Evolutionary conservation across 495 filamentous ascomycete species (phyloP), one percentile per base, ranked within the genome.

Genomic region (Talaromyces nanjingensis): DNA sequence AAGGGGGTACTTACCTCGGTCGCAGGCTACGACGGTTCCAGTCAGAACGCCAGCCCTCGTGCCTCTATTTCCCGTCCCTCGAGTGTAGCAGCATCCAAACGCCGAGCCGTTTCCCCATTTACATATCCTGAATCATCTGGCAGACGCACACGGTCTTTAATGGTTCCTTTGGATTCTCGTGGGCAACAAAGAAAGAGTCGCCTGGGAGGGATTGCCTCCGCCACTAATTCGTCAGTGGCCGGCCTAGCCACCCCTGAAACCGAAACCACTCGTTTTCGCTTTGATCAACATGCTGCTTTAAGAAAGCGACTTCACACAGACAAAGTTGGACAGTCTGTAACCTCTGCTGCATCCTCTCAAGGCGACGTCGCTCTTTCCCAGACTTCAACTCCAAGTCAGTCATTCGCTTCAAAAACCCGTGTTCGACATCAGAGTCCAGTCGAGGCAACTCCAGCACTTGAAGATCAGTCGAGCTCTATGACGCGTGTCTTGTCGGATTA

Each of bases 1-100:
- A 81, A 86, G 62, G 86, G 86, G n/a, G 67, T 81, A 11, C 71
- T 87, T 24, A 81, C 79, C 55, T 81, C 81, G 5, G 73, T 83
- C 12, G 73, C 75, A 42, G 76, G 74, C 7, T 79, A 52, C 33
- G 63, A 59, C 45, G 69, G 65, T 4, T 74, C 77, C 8, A 75
- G 74, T 49, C 73, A 73, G 45, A 68, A 67, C 12, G 68, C 64
- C 39, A 62, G 34, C 29, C 24, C 59, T 49, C 42, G 59, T 62
- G 56, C 59, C 69, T 31, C 74, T 71, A 62, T 72, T 71, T 14
- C 68, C 72, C 67, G 66, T 5, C 60, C 69, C 5, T 66, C 72
- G 6, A 69, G 69, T 58, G 56, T 68, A 3, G 66, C 73, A 37
- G 73, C 59, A 31, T 67, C 70, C 56, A 77, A 77, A 59, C 79